Evolutionary conservation across 176 grass and related monocot genomes (phyloP), one percentile per base, ranked within the genome.

Genomic region (Pontederia crassipes): DNA sequence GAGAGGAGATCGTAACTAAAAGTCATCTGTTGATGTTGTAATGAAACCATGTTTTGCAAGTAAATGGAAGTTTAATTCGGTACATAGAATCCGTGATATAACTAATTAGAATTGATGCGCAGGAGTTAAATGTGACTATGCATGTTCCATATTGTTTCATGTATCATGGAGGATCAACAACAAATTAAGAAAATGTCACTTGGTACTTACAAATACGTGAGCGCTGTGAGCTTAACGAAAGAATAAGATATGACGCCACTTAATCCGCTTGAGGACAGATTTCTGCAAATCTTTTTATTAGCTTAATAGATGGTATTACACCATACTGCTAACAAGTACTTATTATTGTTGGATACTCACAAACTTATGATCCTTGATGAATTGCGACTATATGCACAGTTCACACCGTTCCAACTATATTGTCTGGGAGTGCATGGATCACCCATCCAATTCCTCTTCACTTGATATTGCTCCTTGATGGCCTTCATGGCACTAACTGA

Each of bases 381-480:
- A n/a, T 28, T 67, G 40, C 55, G 26, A 13, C 59, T 7, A 59
- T 71, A 76, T 54, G 46, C 79, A 16, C 88, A 93, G 58, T 58
- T 84, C 52, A 93, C 49, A 5, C 83, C 77, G 74, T 81, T 71
- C 88, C 80, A 93, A 12, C 32, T 45, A 64, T 81, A 84, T 29
- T 54, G 45, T 50, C 49, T 65, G 1, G 83, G 83, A 45, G 66
- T 52, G 69, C 88, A 92, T 28, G 88, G 83, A 77, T 93, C 83
- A 17, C 88, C 88, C 58, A 67, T 83, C 88, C 83, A 87, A 56
- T 84, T 93, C 68, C 59, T 93, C 54, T 74, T 81, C 49, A 93
- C 68, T 55, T 13, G 49, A 67, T 79, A 87, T 0, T 24, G 75
- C 11, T 28, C 13, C 12, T 71, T 67, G 57, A 93, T 84, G 20